These are phyloP conservation scores for Candida verbasci DNA, from an alignment of 805 yeast species.

Conservation along the genomic window DNA sequence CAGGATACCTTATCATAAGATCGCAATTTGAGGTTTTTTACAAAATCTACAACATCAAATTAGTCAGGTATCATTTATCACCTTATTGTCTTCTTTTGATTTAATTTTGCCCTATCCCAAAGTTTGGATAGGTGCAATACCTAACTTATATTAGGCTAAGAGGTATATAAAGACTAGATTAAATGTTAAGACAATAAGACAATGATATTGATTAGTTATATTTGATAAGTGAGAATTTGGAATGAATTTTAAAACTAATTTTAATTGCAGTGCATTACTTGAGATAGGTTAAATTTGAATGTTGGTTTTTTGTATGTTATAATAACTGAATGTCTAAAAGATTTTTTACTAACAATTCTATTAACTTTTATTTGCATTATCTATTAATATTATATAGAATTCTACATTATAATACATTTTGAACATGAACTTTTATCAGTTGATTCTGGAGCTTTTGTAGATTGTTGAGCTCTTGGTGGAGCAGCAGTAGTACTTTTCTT, in stretches of 20 bases:
- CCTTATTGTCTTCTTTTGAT: not conserved
- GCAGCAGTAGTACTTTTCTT: conserved; percentile 4
- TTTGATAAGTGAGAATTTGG: not conserved
- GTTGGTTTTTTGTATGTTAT: not conserved
- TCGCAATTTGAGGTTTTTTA: too few species aligned
- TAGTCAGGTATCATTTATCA: too few species aligned
- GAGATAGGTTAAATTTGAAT: not conserved
- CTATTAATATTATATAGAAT: not conserved
- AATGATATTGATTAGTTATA: not conserved
- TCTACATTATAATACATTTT: conserved; percentile 8
- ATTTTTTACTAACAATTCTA: not conserved
- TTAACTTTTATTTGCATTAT: not conserved
- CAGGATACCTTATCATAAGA: too few species aligned
- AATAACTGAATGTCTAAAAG: too few species aligned
- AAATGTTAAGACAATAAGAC: too few species aligned
- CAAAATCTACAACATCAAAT: not conserved
- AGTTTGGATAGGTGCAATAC: conserved; percentile 1
- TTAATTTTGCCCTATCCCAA: not conserved
- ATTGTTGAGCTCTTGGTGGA: conserved; percentile 7
- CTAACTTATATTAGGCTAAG: not conserved
- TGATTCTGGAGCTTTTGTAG: conserved; percentile 8
- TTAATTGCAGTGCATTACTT: not conserved
- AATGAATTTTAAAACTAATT: not conserved
- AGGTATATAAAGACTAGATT: not conserved
- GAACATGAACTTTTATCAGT: conserved; percentile 8